Base-by-base conservation (phyloP, 1,284 basidiomycete species). In the Cutaneotrichosporon curvatum region DNA sequence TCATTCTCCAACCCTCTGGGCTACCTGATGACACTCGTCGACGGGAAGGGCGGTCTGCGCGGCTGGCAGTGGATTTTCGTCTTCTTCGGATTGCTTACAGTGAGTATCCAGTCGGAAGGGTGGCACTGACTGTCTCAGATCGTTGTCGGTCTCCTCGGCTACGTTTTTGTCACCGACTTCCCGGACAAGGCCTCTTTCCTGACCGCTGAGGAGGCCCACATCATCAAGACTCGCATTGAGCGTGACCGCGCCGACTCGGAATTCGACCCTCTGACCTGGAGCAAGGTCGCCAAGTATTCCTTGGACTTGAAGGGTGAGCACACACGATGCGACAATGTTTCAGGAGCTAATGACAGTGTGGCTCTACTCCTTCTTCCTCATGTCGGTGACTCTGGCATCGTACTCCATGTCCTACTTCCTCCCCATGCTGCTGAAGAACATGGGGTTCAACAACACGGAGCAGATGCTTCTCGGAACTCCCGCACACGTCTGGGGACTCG, bases 341-440 rank as follows among this genome's bases (percentile, higher is more conserved):
- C 74, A 28, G 7, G 25, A 7, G 12, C 12, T 28, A 12, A 28
- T 12, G 8, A 7, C 25, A 73, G 63, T 51, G 72, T 75, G 74
- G 74, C 48, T 59, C 4, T 75, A 71, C 43, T 72, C 65, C 12
- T 56, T 75, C 45, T 59, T 70, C 56, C 71, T 75, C 60, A 57
- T 62, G 45, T 46, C 52, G 25, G 46, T 53, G n/a, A 59, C 58
- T 12, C 51, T 40, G 16, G 51, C 44, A 11, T 47, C 46, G 4
- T 58, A 47, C 37, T 23, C 43, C 7, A 37, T 65, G 45, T 51
- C 60, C 16, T 70, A 65, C 63, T 74, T 74, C 65, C 59, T 73
- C 2, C 72, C 72, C 25, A 58, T 67, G 39, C 73, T 75, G 39
- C 62, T 75, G 18, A 37, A 37, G 19, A 65, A 65, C 18, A 62